Percentiles rank a stretch among this genome's conserved stretches.
Evolutionary conservation across 805 yeast species (phyloP).

Genomic region (Metschnikowia borealis): DNA sequence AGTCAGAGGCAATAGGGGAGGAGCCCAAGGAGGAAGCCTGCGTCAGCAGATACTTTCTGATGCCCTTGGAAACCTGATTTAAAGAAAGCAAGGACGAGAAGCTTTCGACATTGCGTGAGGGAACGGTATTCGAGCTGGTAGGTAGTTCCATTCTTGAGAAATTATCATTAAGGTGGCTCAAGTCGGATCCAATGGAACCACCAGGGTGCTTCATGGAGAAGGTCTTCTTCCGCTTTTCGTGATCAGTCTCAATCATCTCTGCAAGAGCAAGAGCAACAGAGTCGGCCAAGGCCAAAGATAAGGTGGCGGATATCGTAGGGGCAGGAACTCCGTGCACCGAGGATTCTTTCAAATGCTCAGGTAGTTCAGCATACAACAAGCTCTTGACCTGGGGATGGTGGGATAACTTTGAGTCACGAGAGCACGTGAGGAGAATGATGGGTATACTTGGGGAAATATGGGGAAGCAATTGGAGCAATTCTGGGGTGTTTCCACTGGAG

Average conservation of each 20-base stretch:
- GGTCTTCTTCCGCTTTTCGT: conserved; percentile 45
- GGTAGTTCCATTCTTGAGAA: conserved; percentile 9
- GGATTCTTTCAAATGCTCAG: conserved; percentile 53
- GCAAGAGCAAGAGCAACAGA: conserved; percentile 71
- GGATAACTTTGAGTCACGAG: conserved; percentile 52
- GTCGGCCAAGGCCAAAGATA: conserved; percentile 73
- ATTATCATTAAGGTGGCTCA: conserved; percentile 33
- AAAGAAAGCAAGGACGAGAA: conserved; percentile 18
- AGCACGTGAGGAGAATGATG: conserved; percentile 61
- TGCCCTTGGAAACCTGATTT: conserved; percentile 8
- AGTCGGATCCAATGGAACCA: conserved; percentile 72
- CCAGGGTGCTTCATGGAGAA: conserved; percentile 85
- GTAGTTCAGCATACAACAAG: conserved; percentile 60
- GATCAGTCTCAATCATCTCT: conserved; percentile 60
- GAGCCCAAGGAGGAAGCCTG: conserved; percentile 8
- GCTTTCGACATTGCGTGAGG: conserved; percentile 9
- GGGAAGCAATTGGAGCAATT: conserved; percentile 53
- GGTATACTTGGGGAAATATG: conserved; percentile 54
- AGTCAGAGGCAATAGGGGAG: conserved; percentile 9
- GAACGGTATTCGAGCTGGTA: conserved; percentile 4
- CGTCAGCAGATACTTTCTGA: conserved; percentile 3
- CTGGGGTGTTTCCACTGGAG: conserved; percentile 82
- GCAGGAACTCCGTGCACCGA: conserved; percentile 76
- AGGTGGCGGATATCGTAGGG: conserved; percentile 80
- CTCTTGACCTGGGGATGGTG: conserved; percentile 46